Conservation (phyloP, 2,329 filamentous ascomycete genomes). For the Colletotrichum higginsianum region DNA sequence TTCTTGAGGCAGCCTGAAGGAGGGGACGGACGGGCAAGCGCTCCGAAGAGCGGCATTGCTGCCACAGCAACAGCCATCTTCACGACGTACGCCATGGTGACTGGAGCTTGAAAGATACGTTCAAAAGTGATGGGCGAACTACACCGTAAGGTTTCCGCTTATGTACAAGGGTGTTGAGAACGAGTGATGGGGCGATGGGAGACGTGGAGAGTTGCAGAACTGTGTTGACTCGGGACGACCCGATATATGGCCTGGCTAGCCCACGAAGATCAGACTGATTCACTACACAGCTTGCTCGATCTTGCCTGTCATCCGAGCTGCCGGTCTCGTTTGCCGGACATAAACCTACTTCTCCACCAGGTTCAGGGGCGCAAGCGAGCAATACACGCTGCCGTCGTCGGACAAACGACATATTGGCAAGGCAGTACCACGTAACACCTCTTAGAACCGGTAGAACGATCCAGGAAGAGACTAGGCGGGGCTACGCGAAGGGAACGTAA, state of each 20-base stretch:
- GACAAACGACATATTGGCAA: constrained; percentile 14
- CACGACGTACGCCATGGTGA: constrained; percentile 26
- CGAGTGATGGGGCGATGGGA: constrained; percentile 22
- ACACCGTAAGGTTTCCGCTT: constrained; percentile 11
- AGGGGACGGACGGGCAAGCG: constrained; percentile 33
- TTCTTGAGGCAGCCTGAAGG: constrained; percentile 14
- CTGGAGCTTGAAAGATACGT: neutral
- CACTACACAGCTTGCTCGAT: constrained; percentile 1
- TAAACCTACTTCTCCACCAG: constrained; percentile 24
- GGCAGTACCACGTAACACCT: neutral
- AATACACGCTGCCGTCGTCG: neutral
- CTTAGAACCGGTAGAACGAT: neutral
- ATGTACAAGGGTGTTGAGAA: constrained; percentile 23
- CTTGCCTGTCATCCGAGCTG: neutral
- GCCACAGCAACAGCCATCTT: constrained; percentile 36
- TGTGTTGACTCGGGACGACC: constrained; percentile 27
- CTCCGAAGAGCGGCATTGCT: constrained; percentile 36
- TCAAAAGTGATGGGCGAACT: constrained; percentile 3
- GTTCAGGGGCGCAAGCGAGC: constrained; percentile 22
- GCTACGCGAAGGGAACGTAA: neutral
- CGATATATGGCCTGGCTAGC: constrained; percentile 12
- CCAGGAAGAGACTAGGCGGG: constrained; percentile 3
- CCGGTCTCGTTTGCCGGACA: constrained; percentile 24
- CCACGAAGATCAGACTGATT: constrained; percentile 9
- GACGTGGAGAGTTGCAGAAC: constrained; percentile 8